Evolutionary conservation across 108 stramenopile genomes (phyloP), one percentile per base, ranked within the genome.

Genomic region (Nannochloropsis oceanica): DNA sequence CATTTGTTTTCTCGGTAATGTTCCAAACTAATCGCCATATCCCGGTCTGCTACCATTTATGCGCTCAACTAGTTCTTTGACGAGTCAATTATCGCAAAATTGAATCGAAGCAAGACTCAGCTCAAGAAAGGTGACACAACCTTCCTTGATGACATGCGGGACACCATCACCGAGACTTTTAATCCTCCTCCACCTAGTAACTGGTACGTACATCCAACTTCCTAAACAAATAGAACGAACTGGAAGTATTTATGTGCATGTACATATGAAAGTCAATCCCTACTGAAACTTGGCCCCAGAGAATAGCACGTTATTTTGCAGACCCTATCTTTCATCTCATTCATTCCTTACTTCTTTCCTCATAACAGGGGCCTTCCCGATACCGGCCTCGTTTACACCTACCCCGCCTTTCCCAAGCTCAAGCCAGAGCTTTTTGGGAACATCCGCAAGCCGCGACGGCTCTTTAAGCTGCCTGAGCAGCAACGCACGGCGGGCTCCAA

Each of bases 31-130:
- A 34, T 34, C 34, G 5, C 34, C 34, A 1, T 34, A 34, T 5
- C 34, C 34, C 34, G 1, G 34, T 5, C 5, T 34, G 34, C 34
- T 34, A 34, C 34, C 34, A 34, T 34, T 34, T 34, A 34, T 34
- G 2, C 34, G 34, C 34, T 3, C 34, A 34, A 34, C 1, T 34
- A 84, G 0, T 92, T 92, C 83, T 92, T 92, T 82, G 90, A 90
- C 83, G 91, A 92, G 84, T 82, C 73, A 25, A 92, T 92, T 86
- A 59, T 86, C 18, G 81, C 73, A 24, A 92, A 92, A 73, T 82
- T 83, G 26, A 92, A 92, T 80, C 90, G 91, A 18, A 83, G 87
- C 79, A 84, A 82, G 26, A 82, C 25, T 27, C 81, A 46, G 44
- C 42, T 86, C 43, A 87, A 73, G 84, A 89, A 86, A 86, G 82